These are phyloP conservation scores for Cercospora brassicicola DNA, from an alignment of 2,329 filamentous ascomycete species.

Conservation along the genomic window DNA sequence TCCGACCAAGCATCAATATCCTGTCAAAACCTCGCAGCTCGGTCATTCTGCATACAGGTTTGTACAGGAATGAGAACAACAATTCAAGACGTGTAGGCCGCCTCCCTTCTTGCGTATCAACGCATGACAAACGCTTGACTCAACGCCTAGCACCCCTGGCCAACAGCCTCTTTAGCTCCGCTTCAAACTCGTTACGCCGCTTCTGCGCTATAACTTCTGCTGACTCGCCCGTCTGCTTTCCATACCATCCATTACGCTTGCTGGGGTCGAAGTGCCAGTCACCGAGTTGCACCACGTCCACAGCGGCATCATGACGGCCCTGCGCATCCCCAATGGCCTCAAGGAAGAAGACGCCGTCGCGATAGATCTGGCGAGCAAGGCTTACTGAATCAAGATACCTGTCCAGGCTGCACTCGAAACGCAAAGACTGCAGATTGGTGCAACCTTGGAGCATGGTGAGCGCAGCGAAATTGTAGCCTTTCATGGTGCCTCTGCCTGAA, in stretches of 20 bases:
- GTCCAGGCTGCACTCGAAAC: constrained; percentile 29
- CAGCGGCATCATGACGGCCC: constrained; percentile 28
- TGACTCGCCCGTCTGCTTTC: background rate
- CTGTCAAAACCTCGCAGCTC: background rate
- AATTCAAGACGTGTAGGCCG: background rate
- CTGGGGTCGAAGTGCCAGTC: constrained; percentile 23
- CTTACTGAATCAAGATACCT: constrained; percentile 9
- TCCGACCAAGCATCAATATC: background rate
- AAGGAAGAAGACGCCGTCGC: constrained; percentile 32
- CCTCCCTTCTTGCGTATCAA: background rate
- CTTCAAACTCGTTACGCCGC: constrained; percentile 17
- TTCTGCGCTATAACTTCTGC: constrained; percentile 11
- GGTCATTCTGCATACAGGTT: background rate
- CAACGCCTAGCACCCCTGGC: background rate
- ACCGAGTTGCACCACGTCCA: constrained; percentile 30
- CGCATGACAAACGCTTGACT: background rate
- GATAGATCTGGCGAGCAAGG: constrained; percentile 30
- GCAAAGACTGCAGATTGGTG: constrained; percentile 30
- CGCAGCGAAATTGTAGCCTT: constrained; percentile 28
- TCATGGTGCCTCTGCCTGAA: constrained; percentile 1
- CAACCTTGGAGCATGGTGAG: constrained; percentile 32
- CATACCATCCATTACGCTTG: background rate
- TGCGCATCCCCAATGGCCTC: constrained; percentile 31
- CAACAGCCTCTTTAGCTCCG: background rate
- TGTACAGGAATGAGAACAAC: background rate